Evolutionary conservation across 2,329 filamentous ascomycete species (phyloP).

Genomic region (Pezicula neosporulosa): DNA sequence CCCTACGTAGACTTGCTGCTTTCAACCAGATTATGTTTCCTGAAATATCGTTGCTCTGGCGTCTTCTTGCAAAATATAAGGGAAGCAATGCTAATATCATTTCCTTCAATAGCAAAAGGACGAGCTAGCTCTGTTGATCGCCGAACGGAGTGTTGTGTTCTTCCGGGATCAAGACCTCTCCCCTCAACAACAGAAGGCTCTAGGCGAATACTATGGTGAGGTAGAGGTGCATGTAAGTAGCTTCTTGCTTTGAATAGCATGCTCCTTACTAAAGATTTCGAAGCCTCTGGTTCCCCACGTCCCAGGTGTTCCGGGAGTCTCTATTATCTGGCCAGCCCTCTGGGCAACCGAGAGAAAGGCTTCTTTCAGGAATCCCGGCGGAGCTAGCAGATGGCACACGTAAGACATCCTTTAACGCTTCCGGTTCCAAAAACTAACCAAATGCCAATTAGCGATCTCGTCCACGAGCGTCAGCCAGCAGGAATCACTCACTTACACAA

Average conservation of each 20-base stretch:
- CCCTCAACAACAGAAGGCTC: conserved; percentile 59
- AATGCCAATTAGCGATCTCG: conserved; percentile 45
- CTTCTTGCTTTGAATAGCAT: background rate
- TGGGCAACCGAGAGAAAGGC: conserved; percentile 57
- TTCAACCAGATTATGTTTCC: no score
- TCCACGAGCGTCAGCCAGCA: conserved; percentile 68
- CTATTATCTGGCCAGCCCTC: conserved; percentile 68
- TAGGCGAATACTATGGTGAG: conserved; percentile 62
- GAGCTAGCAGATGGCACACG: conserved; percentile 66
- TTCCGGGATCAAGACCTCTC: conserved; percentile 41
- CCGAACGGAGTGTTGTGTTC: conserved; percentile 36
- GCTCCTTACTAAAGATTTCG: conserved; percentile 2
- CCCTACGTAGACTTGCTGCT: no score
- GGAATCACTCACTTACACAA: conserved; percentile 70
- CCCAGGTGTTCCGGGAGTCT: conserved; percentile 61
- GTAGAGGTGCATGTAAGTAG: conserved; percentile 63
- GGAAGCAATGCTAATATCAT: no score
- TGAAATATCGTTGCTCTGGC: no score
- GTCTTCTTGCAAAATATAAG: no score
- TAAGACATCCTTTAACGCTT: conserved; percentile 3
- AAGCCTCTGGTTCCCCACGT: conserved; percentile 70
- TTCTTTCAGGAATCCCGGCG: conserved; percentile 64
- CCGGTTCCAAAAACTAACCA: conserved; percentile 1
- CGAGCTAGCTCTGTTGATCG: conserved; percentile 38
- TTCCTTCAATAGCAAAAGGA: conserved; percentile 36